Conservation (phyloP, 1,139 yeast genomes). For the Candida mesenterica region DNA sequence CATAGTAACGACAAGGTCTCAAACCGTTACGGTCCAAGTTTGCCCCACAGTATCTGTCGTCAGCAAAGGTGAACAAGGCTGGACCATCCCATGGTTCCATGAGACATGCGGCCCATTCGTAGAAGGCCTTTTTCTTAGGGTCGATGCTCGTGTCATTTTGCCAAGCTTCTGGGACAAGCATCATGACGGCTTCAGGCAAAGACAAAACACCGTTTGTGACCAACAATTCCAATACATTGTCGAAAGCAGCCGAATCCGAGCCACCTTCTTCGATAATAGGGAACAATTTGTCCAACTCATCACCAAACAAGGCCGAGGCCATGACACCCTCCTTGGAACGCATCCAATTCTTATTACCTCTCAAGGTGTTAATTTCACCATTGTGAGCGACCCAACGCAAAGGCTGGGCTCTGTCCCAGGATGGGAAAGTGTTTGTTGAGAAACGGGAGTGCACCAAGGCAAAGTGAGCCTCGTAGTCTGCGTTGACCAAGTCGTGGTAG, state of each 20-base stretch:
- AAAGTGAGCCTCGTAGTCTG: constrained; percentile 92
- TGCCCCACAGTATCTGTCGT: constrained; percentile 98
- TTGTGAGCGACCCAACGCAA: constrained; percentile 97
- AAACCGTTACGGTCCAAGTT: constrained; percentile 95
- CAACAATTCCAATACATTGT: constrained; percentile 87
- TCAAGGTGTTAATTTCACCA: constrained; percentile 95
- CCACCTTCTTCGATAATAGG: constrained; percentile 99
- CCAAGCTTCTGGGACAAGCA: constrained; percentile 98
- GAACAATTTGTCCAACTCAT: constrained; percentile 83
- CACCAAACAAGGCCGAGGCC: constrained; percentile 85
- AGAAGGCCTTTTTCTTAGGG: constrained; percentile 88
- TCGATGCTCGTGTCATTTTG: constrained; percentile 85
- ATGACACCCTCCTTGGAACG: constrained; percentile 97
- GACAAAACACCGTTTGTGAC: constrained; percentile 90
- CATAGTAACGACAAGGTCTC: constrained; percentile 96
- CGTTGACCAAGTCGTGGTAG: constrained; percentile 88
- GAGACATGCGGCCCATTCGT: constrained; percentile 98
- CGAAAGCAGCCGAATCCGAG: constrained; percentile 98
- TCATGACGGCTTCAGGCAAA: constrained; percentile 95
- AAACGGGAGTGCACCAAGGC: constrained; percentile 96
- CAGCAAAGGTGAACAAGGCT: constrained; percentile 93
- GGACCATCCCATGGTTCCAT: constrained; percentile 99
- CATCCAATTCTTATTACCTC: constrained; percentile 99
- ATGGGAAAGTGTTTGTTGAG: constrained; percentile 97
- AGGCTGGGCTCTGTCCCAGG: constrained; percentile 99